These are phyloP conservation scores for Alternaria atra DNA, from an alignment of 2,329 filamentous ascomycete species.

Conservation along the genomic window DNA sequence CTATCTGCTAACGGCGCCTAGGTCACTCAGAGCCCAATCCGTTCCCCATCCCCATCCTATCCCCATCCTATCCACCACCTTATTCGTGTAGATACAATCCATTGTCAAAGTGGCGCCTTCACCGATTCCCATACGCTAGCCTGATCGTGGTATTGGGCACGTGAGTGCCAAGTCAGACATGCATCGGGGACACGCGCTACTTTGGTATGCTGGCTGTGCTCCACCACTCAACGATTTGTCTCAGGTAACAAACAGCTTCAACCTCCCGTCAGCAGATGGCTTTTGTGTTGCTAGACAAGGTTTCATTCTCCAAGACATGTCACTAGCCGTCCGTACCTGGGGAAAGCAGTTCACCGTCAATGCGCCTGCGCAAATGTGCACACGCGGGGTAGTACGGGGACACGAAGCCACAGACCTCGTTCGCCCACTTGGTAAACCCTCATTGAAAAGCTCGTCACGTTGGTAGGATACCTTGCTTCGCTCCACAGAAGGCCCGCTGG, in stretches of 20 bases:
- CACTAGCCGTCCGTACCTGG: slow-evolving; percentile 31
- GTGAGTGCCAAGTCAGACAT: slow-evolving; percentile 43
- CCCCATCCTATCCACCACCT: background rate
- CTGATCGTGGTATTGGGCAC: slow-evolving; percentile 23
- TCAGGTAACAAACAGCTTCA: slow-evolving; percentile 38
- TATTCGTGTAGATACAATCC: slow-evolving; percentile 7
- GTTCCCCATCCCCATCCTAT: background rate
- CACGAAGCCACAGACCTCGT: slow-evolving; percentile 16
- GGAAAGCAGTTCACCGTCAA: slow-evolving; percentile 19
- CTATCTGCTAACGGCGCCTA: slow-evolving; percentile 1
- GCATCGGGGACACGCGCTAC: slow-evolving; percentile 43
- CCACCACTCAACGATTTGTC: slow-evolving; percentile 41
- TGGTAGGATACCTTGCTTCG: background rate
- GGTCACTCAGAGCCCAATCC: slow-evolving; percentile 1
- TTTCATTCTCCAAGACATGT: slow-evolving; percentile 18
- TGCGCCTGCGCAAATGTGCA: slow-evolving; percentile 18
- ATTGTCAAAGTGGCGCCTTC: slow-evolving; percentile 24
- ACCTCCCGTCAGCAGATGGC: slow-evolving; percentile 36
- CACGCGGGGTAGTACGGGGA: slow-evolving; percentile 33
- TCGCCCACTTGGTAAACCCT: slow-evolving; percentile 5
- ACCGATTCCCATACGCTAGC: slow-evolving; percentile 28
- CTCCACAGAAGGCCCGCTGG: slow-evolving; percentile 5
- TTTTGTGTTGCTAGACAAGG: slow-evolving; percentile 29
- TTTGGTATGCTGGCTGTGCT: slow-evolving; percentile 33
- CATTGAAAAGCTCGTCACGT: background rate